Conservation (phyloP, 2,329 filamentous ascomycete genomes). For the Fusarium redolens region DNA sequence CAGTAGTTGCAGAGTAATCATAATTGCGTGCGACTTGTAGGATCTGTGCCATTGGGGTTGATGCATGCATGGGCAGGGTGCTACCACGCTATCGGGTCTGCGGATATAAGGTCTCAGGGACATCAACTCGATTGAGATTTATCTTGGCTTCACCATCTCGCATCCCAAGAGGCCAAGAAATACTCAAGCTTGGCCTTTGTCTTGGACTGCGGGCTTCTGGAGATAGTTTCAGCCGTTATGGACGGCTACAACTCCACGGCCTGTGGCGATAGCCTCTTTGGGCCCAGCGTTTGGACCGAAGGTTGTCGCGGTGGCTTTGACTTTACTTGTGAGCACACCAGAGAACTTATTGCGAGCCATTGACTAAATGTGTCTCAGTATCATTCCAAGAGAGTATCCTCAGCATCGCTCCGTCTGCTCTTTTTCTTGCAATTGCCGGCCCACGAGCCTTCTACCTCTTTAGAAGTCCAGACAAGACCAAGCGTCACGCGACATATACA, state of each 20-base stretch:
- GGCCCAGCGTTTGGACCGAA: slow-evolving; percentile 44
- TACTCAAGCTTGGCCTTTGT: background rate
- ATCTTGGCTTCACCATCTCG: background rate
- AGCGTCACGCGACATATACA: slow-evolving; percentile 43
- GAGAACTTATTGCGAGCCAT: background rate
- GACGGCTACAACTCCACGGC: slow-evolving; percentile 41
- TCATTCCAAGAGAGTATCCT: slow-evolving; percentile 48
- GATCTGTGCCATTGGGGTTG: background rate
- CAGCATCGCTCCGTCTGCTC: slow-evolving; percentile 36
- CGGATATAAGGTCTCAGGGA: slow-evolving; percentile 1
- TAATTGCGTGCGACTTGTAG: background rate
- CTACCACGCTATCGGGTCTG: background rate
- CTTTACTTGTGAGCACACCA: slow-evolving; percentile 42
- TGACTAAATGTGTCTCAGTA: slow-evolving; percentile 38
- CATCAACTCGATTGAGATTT: background rate
- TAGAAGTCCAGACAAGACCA: slow-evolving; percentile 38
- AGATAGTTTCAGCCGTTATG: slow-evolving; percentile 9
- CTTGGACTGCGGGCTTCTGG: background rate
- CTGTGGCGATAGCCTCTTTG: slow-evolving; percentile 47
- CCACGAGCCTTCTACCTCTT: slow-evolving; percentile 43
- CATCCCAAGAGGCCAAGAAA: background rate
- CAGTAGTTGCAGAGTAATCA: background rate
- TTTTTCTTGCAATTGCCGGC: slow-evolving; percentile 41
- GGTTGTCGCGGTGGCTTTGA: slow-evolving; percentile 49
- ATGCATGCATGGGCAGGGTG: background rate